Base-by-base conservation (phyloP, 176 grass and related monocot species). In the Eleusine coracana region DNA sequence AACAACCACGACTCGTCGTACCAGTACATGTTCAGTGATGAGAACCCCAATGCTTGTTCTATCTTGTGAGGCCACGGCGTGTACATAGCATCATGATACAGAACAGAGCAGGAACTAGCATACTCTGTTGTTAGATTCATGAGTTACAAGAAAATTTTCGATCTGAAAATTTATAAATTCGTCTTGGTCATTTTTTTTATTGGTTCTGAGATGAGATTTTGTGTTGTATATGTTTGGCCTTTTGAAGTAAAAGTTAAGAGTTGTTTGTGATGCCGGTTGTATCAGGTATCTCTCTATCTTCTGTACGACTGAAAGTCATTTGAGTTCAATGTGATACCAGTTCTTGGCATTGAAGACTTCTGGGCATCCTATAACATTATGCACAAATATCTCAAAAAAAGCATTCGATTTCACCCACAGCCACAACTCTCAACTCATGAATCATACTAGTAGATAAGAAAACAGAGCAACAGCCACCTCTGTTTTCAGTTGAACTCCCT, bases 371-470 rank as follows among this genome's bases (percentile, higher is more conserved):
- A 45, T 54, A 80, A 46, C n/a, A 41, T 34, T 60, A 63, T 34
- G 25, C 68, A 39, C 52, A 69, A 38, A 55, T 29, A 70, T 39
- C 27, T 81, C 73, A 89, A 86, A 82, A 58, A 48, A 56, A 72
- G 21, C 66, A 82, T 82, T 86, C 86, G 83, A 89, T 86, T 86
- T 41, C 66, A 41, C 61, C 73, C 48, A 66, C 20, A 65, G 31
- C 31, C 31, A 34, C 31, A 34, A 34, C 31, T 34, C 31, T 1
- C 31, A 34, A 31, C 46, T 25, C 77, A 64, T n/a, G 25, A 71
- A 20, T 72, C 54, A 36, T 9, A 31, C 60, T 34, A 34, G 31
- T 10, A 4, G 4, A n/a, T 1, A 15, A 23, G 29, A 15, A 59
- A 27, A 66, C 42, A 79, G 44, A 66, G 63, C 9, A 20, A 31